phyloP scores from a whole-genome alignment of 148 eudicot genomes.

The Chenopodium album region DNA sequence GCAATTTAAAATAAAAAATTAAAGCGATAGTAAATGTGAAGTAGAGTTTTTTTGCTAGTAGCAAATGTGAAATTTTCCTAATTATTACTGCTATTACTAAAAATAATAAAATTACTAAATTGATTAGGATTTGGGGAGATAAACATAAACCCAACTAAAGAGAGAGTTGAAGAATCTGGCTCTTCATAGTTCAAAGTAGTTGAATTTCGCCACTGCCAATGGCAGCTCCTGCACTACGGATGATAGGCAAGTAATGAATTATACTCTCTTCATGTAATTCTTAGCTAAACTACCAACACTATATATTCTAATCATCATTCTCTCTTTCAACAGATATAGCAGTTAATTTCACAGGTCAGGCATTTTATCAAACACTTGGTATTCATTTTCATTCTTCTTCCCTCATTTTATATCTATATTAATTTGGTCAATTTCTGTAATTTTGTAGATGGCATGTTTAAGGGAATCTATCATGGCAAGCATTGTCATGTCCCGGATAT shows the following conservation, averaged over 20 bases:
- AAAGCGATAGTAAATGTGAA: too few species aligned
- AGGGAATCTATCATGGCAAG: slow-evolving; percentile 86
- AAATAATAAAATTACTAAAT: too few species aligned
- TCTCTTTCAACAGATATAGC: slow-evolving; percentile 64
- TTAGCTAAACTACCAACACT: not conserved
- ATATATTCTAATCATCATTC: not conserved
- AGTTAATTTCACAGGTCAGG: slow-evolving; percentile 89
- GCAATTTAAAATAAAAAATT: too few species aligned
- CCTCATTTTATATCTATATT: not conserved
- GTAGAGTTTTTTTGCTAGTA: too few species aligned
- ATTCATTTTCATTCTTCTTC: not conserved
- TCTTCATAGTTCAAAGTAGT: too few species aligned
- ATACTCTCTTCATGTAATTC: not conserved
- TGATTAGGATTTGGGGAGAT: too few species aligned
- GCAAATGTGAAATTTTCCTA: too few species aligned
- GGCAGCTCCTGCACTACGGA: slow-evolving; percentile 64
- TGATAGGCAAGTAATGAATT: slow-evolving; percentile 68
- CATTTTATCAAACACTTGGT: slow-evolving; percentile 21
- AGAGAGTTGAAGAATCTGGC: too few species aligned
- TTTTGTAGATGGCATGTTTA: slow-evolving; percentile 80
- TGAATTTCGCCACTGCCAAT: slow-evolving; percentile 24
- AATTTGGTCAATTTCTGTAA: slow-evolving; percentile 1
- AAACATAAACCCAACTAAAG: too few species aligned
- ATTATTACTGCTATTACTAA: too few species aligned
- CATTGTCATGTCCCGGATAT: slow-evolving; percentile 50